A percentile compares a stretch with the other conserved stretches of the same genome.
phyloP scores from a whole-genome alignment of 129 eudicot species.

The Helianthus tuberosus region DNA sequence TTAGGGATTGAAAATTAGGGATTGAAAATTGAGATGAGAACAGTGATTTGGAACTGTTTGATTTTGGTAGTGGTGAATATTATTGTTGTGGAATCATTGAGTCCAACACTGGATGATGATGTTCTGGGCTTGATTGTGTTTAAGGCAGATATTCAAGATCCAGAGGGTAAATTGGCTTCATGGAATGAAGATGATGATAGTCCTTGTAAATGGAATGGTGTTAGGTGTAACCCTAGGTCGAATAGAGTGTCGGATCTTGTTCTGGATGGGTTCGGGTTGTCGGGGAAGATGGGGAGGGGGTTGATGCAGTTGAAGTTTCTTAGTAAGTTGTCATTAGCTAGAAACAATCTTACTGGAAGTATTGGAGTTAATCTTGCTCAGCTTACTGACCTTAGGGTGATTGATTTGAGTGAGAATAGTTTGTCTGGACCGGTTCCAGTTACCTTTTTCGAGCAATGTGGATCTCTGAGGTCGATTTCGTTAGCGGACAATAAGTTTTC shows the following conservation, averaged over 20 bases:
- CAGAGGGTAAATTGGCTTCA: slow-evolving; percentile 58
- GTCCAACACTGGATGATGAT: slow-evolving; percentile 75
- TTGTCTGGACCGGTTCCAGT: slow-evolving; percentile 51
- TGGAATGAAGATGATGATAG: slow-evolving; percentile 96
- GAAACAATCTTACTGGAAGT: slow-evolving; percentile 77
- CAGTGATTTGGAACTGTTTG: slow-evolving; percentile 13
- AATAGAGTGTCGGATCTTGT: slow-evolving; percentile 79
- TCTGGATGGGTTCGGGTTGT: slow-evolving; percentile 73
- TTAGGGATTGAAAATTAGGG: too few relatives aligned
- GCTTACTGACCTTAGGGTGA: slow-evolving; percentile 54
- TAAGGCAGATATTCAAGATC: slow-evolving; percentile 82
- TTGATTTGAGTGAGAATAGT: slow-evolving; percentile 75
- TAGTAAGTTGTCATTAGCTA: slow-evolving; percentile 65
- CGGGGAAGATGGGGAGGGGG: slow-evolving; percentile 81
- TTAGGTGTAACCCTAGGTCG: slow-evolving; percentile 85
- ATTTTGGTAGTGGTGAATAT: slow-evolving; percentile 19
- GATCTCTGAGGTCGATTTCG: slow-evolving; percentile 66
- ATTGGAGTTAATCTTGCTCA: slow-evolving; percentile 51
- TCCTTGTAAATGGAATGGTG: slow-evolving; percentile 82
- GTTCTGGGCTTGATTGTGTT: slow-evolving; percentile 84
- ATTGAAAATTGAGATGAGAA: slow-evolving; percentile 39
- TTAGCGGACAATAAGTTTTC: slow-evolving; percentile 63
- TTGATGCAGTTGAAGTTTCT: slow-evolving; percentile 66
- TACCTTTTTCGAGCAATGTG: slow-evolving; percentile 78
- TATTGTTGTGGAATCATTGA: slow-evolving; percentile 38